Conservation (phyloP, 805 yeast species). For the Starmera pachycereana region DNA sequence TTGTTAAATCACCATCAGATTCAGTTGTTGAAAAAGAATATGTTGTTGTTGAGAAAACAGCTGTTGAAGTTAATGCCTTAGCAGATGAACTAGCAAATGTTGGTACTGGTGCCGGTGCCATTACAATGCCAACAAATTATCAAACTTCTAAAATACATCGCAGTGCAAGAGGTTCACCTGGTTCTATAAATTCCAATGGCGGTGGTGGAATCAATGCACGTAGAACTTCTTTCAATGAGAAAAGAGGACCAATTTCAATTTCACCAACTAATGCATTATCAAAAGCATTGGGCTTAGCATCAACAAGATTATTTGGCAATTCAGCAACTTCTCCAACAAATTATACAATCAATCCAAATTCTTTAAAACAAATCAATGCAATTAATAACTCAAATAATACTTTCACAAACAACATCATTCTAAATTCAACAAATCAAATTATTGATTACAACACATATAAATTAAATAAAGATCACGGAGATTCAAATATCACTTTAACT, state of each 20-base stretch:
- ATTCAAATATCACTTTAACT: constrained; percentile 30
- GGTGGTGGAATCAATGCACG: constrained; percentile 20
- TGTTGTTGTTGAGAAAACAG: constrained; percentile 89
- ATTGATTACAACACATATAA: constrained; percentile 1
- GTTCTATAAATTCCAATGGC: constrained; percentile 34
- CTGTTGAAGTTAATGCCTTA: constrained; percentile 89
- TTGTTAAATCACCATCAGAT: constrained; percentile 25
- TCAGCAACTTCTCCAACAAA: constrained; percentile 12
- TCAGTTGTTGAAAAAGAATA: constrained; percentile 68
- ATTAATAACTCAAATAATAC: constrained; percentile 13
- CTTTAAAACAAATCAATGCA: background rate
- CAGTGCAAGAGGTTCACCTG: no score
- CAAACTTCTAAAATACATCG: background rate
- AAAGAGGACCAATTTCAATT: constrained; percentile 55
- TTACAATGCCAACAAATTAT: constrained; percentile 20
- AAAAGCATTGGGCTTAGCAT: constrained; percentile 79
- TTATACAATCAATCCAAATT: constrained; percentile 1
- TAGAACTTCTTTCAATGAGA: constrained; percentile 51
- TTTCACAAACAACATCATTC: constrained; percentile 9
- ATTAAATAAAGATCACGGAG: constrained; percentile 17
- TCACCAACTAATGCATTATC: constrained; percentile 83
- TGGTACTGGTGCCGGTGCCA: constrained; percentile 41
- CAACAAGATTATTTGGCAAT: constrained; percentile 73
- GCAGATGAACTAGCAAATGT: constrained; percentile 84
- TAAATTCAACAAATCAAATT: constrained; percentile 8